Evolutionary conservation across 495 filamentous ascomycete genomes (phyloP), one percentile per base, ranked within the genome.

Genomic region (Annulohypoxylon maeteangense): DNA sequence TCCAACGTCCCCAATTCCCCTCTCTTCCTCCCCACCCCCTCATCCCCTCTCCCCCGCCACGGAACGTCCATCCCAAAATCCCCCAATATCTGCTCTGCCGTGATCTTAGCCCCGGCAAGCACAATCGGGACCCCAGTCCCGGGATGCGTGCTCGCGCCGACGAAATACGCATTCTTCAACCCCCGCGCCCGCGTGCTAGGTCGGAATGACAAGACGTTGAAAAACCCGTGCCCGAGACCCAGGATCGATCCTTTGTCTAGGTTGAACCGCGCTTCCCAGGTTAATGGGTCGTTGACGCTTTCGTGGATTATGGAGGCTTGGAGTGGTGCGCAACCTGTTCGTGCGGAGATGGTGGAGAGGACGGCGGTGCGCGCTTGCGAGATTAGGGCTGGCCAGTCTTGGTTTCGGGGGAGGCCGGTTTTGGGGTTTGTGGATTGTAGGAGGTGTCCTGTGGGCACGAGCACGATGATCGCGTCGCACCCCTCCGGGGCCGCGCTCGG

Each of bases 51-150:
- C 4, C 53, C 67, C 50, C 65, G 48, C 84, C 85, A 87, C 20
- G 85, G 85, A 11, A 81, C 74, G 7, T 16, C n/a, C 70, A 81
- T 63, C 7, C 74, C 63, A 7, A 68, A 36, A 67, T 84, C 83
- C 34, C 76, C 76, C 5, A 88, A 69, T 1, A 91, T 81, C 78
- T 90, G 82, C 75, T 87, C 85, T 42, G 79, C 79, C 0, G 88
- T 88, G 62, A 92, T 81, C 77, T 86, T 88, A 1, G 85, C 83
- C 4, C 90, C 90, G 0, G 89, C 88, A 11, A 92, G 78, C 47
- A 87, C 85, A 62, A 92, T 90, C 25, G 90, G 90, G 51, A 92
- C 90, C 0, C 90, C 90, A 0, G 90, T 91, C 1, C 90, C 90
- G 0, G 90, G 90, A 82, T 92, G 90, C 50, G 90, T 90, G 68